Percentiles rank a stretch among this genome's conserved stretches.
Evolutionary conservation across 1,284 basidiomycete genomes (phyloP).

Genomic region (Entoloma clypeatum): DNA sequence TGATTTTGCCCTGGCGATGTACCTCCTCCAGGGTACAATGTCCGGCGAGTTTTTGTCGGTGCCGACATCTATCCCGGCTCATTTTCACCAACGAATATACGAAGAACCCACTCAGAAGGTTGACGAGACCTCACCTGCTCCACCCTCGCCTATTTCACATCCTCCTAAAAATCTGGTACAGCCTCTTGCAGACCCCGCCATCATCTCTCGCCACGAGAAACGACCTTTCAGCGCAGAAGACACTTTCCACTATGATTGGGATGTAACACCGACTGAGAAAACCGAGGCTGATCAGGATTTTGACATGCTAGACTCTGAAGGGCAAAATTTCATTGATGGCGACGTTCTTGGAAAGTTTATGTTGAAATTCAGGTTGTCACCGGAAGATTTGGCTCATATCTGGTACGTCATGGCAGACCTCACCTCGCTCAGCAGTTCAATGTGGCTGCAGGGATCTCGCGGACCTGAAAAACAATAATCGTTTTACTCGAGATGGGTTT

Average conservation of each 20-base stretch:
- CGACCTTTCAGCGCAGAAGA: too few species aligned
- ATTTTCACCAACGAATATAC: slow-evolving; percentile 23
- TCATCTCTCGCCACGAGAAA: too few species aligned
- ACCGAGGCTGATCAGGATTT: slow-evolving; percentile 26
- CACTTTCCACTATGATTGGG: too few species aligned
- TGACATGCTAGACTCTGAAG: slow-evolving; percentile 22
- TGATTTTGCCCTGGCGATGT: slow-evolving; percentile 36
- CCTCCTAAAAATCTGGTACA: too few species aligned
- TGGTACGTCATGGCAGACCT: slow-evolving; percentile 25
- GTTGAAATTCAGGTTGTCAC: slow-evolving; percentile 19
- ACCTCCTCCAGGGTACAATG: slow-evolving; percentile 31
- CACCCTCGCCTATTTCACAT: too few species aligned
- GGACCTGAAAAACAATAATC: slow-evolving; percentile 83
- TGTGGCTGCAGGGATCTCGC: slow-evolving; percentile 71
- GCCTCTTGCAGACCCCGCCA: too few species aligned
- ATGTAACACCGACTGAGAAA: slow-evolving; percentile 22
- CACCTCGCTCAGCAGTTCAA: neutral
- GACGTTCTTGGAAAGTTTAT: slow-evolving; percentile 28
- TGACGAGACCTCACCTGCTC: too few species aligned
- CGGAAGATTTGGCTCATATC: slow-evolving; percentile 30
- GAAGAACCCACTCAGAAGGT: neutral
- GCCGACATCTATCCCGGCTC: slow-evolving; percentile 27
- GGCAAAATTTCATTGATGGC: slow-evolving; percentile 26
- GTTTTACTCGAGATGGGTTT: slow-evolving; percentile 86
- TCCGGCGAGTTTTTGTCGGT: slow-evolving; percentile 28